Conservation (phyloP, 1,139 yeast genomes). For the Kazachstania sp. region DNA sequence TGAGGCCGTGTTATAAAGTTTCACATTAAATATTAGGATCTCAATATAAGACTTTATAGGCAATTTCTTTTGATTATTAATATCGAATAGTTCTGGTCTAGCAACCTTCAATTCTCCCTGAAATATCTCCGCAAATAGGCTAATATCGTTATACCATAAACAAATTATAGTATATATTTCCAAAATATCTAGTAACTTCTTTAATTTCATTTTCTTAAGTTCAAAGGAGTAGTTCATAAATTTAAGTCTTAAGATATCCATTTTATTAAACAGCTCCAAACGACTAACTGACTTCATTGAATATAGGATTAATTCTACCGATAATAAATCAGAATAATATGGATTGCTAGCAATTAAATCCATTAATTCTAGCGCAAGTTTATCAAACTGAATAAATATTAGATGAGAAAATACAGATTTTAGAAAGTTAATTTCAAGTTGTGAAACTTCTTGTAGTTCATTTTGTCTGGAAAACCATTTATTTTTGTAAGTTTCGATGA, state of each 20-base stretch:
- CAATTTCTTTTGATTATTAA: constrained; percentile 17
- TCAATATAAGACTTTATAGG: constrained; percentile 19
- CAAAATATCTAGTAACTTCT: constrained; percentile 8
- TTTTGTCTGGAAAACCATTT: constrained; percentile 24
- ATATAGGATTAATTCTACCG: constrained; percentile 7
- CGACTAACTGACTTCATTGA: constrained; percentile 12
- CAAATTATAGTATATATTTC: constrained; percentile 7
- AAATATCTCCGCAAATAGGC: constrained; percentile 14
- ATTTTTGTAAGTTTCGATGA: constrained; percentile 22
- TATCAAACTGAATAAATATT: constrained; percentile 34
- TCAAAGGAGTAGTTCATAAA: constrained; percentile 4
- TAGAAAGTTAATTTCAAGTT: constrained; percentile 34
- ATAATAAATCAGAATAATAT: constrained; percentile 9
- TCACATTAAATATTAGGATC: constrained; percentile 24
- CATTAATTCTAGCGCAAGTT: constrained; percentile 24
- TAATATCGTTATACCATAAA: constrained; percentile 13
- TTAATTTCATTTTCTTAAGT: constrained; percentile 8
- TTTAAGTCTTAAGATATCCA: constrained; percentile 6
- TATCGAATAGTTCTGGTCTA: constrained; percentile 20
- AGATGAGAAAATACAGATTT: constrained; percentile 33
- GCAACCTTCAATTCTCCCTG: constrained; percentile 9
- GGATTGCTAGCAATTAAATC: constrained; percentile 5
- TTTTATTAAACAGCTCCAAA: constrained; percentile 12
- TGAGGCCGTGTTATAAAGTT: constrained; percentile 16
- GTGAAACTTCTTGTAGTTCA: constrained; percentile 13